Evolutionary conservation across 371 early-diverging fungal genomes (phyloP).

Genomic region (Mortierella sp.): DNA sequence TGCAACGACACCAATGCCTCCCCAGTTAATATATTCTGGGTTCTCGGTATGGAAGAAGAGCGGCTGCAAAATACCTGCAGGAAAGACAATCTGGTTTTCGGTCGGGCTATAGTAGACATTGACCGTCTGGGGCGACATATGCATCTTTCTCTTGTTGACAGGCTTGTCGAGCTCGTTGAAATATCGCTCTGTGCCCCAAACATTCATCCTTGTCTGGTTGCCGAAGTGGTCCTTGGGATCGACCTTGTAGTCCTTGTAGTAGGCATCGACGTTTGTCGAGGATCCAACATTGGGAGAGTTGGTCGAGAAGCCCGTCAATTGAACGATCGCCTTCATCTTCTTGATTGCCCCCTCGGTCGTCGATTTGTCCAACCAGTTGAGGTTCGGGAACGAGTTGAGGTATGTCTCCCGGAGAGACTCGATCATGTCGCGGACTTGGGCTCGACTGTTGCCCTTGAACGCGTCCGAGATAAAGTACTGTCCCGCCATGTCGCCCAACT

Average conservation of each 20-base stretch:
- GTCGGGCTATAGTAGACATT: slow-evolving; percentile 73
- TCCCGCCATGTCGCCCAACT: slow-evolving; percentile 67
- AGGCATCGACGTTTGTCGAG: slow-evolving; percentile 59
- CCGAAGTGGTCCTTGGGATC: slow-evolving; percentile 58
- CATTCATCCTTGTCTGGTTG: slow-evolving; percentile 56
- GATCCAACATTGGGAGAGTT: slow-evolving; percentile 62
- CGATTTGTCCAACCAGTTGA: slow-evolving; percentile 68
- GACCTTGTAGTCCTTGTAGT: slow-evolving; percentile 60
- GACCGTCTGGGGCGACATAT: slow-evolving; percentile 71
- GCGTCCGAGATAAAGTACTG: slow-evolving; percentile 66
- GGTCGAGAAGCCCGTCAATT: slow-evolving; percentile 67
- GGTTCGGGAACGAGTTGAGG: slow-evolving; percentile 55
- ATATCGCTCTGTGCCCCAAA: slow-evolving; percentile 43
- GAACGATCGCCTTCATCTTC: slow-evolving; percentile 61
- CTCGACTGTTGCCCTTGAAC: slow-evolving; percentile 59
- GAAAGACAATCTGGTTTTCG: slow-evolving; percentile 71
- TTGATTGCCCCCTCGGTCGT: slow-evolving; percentile 63
- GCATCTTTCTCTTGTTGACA: slow-evolving; percentile 63
- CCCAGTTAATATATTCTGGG: slow-evolving; percentile 71
- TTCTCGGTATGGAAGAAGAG: slow-evolving; percentile 63
- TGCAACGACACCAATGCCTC: slow-evolving; percentile 70
- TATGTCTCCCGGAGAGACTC: slow-evolving; percentile 60
- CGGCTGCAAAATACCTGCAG: slow-evolving; percentile 69
- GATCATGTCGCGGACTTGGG: slow-evolving; percentile 60
- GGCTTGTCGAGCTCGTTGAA: slow-evolving; percentile 43